phyloP scores from a whole-genome alignment of 2,329 filamentous ascomycete species.

The Penicillium sp. region DNA sequence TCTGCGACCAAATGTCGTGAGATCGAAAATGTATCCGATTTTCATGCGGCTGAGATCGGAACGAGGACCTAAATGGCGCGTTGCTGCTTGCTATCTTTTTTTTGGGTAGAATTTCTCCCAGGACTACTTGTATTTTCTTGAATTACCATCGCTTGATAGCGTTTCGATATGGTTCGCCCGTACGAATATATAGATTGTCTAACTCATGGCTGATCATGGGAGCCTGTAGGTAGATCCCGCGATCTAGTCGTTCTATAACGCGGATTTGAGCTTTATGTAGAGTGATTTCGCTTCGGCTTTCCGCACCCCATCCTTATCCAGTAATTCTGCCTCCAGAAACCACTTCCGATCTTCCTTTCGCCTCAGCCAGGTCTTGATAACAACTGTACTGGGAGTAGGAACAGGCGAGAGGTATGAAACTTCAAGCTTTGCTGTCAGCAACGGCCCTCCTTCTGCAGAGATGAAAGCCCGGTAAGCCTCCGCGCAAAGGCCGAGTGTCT shows the following conservation, averaged over 20 bases:
- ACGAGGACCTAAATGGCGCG: no score
- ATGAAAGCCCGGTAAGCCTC: slow-evolving; percentile 7
- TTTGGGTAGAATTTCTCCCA: no score
- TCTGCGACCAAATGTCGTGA: no score
- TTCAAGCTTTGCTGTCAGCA: slow-evolving; percentile 15
- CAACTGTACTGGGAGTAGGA: slow-evolving; percentile 8
- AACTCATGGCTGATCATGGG: no score
- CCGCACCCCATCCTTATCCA: slow-evolving; percentile 6
- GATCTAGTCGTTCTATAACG: neutral
- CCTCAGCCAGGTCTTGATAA: slow-evolving; percentile 19
- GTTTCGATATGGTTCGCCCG: no score
- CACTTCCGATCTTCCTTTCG: slow-evolving; percentile 20
- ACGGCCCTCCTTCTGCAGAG: slow-evolving; percentile 1
- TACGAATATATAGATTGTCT: no score
- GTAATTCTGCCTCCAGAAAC: slow-evolving; percentile 28
- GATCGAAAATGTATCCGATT: no score
- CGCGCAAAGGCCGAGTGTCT: slow-evolving; percentile 20
- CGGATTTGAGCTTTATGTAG: slow-evolving; percentile 3
- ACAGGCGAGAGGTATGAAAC: slow-evolving; percentile 16
- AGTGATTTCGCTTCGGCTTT: slow-evolving; percentile 14
- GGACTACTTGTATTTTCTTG: no score
- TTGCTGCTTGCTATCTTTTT: no score
- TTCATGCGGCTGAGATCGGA: no score
- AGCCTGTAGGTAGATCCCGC: no score
- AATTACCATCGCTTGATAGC: no score